Percentiles rank a stretch among this genome's conserved stretches.
Evolutionary conservation across 2,329 filamentous ascomycete genomes (phyloP).

Genomic region (Triangularia verruculosa): DNA sequence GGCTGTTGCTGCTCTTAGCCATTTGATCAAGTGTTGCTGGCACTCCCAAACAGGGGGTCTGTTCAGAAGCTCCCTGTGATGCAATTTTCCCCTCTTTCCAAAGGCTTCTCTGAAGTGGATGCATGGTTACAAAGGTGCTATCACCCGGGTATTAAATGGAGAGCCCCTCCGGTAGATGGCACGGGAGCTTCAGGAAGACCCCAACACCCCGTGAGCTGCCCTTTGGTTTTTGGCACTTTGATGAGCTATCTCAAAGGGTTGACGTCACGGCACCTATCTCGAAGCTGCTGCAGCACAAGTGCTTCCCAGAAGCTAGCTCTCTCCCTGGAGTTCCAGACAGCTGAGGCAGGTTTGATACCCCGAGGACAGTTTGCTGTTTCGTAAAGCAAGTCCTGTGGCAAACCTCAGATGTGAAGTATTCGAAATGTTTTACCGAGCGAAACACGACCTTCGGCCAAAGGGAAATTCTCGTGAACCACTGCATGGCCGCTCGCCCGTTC

Average conservation of each 20-base stretch:
- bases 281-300: background rate
- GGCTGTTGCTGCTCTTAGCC: background rate
- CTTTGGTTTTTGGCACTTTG: background rate
- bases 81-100: background rate
- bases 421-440: background rate
- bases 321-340: background rate
- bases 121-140: background rate
- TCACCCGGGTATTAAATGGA: background rate
- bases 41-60: background rate
- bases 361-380: background rate
- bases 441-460: background rate
- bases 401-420: background rate
- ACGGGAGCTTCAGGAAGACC: background rate
- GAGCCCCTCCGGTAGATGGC: background rate
- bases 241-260: background rate
- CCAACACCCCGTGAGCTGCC: background rate
- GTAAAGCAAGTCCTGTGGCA: background rate
- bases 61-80: background rate
- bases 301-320: background rate
- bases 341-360: background rate
- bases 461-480: background rate
- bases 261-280: constrained; percentile 8
- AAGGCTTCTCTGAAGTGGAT: background rate
- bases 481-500: background rate
- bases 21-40: background rate